Evolutionary conservation across 306 rosid species (phyloP).

Genomic region (Abrus pulchellus): DNA sequence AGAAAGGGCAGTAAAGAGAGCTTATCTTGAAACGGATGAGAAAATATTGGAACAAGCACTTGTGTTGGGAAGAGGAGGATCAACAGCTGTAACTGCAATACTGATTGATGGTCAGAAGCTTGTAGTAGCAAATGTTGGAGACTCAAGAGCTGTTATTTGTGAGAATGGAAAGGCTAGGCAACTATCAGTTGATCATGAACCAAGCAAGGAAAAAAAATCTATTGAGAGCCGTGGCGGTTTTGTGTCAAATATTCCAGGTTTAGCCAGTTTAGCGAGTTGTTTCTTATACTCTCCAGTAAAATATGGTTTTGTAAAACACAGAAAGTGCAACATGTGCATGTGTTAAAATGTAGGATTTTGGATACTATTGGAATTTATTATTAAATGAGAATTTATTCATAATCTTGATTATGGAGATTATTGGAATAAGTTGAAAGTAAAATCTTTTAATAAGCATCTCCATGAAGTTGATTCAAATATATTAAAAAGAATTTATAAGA

Average conservation of each 20-base stretch:
- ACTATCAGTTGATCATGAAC: slow-evolving; percentile 76
- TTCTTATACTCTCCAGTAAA: too few relatives aligned
- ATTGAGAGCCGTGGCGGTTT: slow-evolving; percentile 82
- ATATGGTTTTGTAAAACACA: not conserved
- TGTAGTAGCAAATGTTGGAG: slow-evolving; percentile 77
- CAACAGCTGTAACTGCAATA: slow-evolving; percentile 80
- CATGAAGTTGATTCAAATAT: too few relatives aligned
- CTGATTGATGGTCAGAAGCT: slow-evolving; percentile 70
- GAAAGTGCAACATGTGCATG: not conserved
- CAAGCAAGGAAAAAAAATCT: slow-evolving; percentile 61
- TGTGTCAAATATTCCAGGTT: slow-evolving; percentile 82
- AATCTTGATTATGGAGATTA: not conserved
- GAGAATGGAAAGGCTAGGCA: slow-evolving; percentile 67
- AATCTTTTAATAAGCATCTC: too few relatives aligned
- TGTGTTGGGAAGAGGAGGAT: slow-evolving; percentile 73
- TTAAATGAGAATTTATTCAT: not conserved
- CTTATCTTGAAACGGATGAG: slow-evolving; percentile 65
- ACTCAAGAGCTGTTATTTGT: slow-evolving; percentile 72
- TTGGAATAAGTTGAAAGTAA: too few relatives aligned
- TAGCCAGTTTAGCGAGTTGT: too few relatives aligned
- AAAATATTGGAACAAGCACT: slow-evolving; percentile 63
- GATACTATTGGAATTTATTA: not conserved
- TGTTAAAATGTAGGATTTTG: not conserved
- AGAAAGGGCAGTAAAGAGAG: slow-evolving; percentile 61
- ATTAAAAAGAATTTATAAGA: too few relatives aligned